phyloP scores from a whole-genome alignment of 441 rosid species.

The Erysimum pusillum region DNA sequence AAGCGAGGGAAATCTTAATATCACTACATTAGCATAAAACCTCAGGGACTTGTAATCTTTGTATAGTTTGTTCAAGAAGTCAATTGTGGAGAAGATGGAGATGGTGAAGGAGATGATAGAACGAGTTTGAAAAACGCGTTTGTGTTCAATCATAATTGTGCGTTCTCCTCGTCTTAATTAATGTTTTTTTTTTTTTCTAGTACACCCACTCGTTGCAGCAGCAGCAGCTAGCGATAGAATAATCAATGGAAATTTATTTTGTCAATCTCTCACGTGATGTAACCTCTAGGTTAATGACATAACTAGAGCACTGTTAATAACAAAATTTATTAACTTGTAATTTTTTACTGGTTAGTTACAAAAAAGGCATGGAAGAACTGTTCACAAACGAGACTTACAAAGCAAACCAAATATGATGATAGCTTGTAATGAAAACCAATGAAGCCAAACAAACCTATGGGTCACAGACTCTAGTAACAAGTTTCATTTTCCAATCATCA shows the following conservation, averaged over 20 bases:
- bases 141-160: conserved; percentile 37
- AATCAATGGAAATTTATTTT: conserved; percentile 4
- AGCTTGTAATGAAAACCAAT: conserved; percentile 39
- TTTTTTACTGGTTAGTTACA: conserved; percentile 30
- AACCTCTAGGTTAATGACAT: neutral
- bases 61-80: conserved; percentile 22
- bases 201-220: conserved; percentile 33
- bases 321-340: conserved; percentile 18
- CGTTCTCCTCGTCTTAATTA: conserved; percentile 35
- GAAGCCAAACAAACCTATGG: conserved; percentile 28
- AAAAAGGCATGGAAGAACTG: conserved; percentile 26
- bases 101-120: conserved; percentile 27
- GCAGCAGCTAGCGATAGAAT: neutral
- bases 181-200: conserved; percentile 12
- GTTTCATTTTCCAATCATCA: conserved; percentile 15
- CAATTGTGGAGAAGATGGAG: conserved; percentile 39
- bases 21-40: conserved; percentile 37
- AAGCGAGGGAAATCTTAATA: conserved; percentile 36
- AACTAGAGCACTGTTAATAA: neutral
- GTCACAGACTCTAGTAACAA: conserved; percentile 13
- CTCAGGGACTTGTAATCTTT: conserved; percentile 21
- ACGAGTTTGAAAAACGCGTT: conserved; percentile 42
- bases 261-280: conserved; percentile 3
- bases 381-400: conserved; percentile 1
- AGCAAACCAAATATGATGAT: conserved; percentile 15